Base-by-base conservation (phyloP, 805 yeast genomes). In the Pichia scutulata region DNA sequence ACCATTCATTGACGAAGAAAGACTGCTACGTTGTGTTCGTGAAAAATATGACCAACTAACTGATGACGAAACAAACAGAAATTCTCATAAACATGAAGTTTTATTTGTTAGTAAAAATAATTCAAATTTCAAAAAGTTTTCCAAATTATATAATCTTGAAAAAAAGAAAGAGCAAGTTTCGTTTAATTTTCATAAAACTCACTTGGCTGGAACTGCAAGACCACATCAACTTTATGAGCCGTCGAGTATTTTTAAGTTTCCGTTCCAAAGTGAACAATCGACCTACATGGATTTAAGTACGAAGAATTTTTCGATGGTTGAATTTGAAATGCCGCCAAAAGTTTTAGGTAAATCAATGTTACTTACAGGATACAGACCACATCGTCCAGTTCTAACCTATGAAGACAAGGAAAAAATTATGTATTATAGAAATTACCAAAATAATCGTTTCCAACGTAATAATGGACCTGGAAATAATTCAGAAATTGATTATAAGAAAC, bases 1-100 rank as follows among this genome's bases (percentile, higher is more conserved):
- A 49, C 97, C 98, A 0, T 90, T 90, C 57, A 92, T 90, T 58
- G 96, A 90, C 60, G 96, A 88, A 59, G 66, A 66, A n/a, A 71
- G 95, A 57, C 71, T 90, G 42, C 65, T 90, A 48, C 69, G 72
- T 18, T 82, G 81, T 4, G 95, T 89, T 2, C 73, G 78, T 48
- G 77, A 68, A 1, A 80, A 84, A 53, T 90, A 90, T 61, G 69
- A 74, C 2, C 66, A 70, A 39, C 70, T 90, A 44, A 76, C 88
- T 0, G 86, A 78, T 3, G 80, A 71, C n/a, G 97, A 90, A 59
- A 70, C 55, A 26, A 70, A 75, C 16, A 73, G 97, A 68, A 86
- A 92, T 60, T 77, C 83, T 9, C 73, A 81, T 54, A 86, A 83
- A 56, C 72, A 80, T 30, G 93, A 89, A 37, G 80, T 84, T 23